These are phyloP conservation scores for Rhodotorula babjevae DNA, from an alignment of 768 basidiomycete genomes.

Conservation along the genomic window DNA sequence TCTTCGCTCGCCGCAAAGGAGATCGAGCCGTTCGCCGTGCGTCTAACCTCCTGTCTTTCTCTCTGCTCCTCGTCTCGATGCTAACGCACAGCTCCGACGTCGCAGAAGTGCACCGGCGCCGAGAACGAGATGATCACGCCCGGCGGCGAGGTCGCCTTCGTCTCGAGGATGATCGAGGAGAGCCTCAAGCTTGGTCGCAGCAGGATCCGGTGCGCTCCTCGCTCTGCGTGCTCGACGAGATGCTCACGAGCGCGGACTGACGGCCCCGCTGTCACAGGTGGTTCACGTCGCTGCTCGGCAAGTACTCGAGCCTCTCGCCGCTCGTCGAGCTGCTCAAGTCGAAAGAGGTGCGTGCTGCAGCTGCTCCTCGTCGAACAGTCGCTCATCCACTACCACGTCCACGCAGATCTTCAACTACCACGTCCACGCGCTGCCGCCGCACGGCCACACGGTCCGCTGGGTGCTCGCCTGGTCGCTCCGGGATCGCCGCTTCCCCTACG, in stretches of 20 bases:
- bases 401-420: constrained; percentile 80
- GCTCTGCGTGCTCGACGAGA: too few relatives aligned
- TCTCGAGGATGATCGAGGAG: constrained; percentile 70
- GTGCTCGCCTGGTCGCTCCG: constrained; percentile 79
- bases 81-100: not conserved
- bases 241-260: not conserved
- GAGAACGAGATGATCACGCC: constrained; percentile 80
- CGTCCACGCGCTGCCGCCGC: constrained; percentile 66
- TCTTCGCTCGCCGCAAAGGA: constrained; percentile 62
- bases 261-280: constrained; percentile 54
- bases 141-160: constrained; percentile 80
- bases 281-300: constrained; percentile 92
- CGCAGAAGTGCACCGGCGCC: constrained; percentile 77
- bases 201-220: constrained; percentile 57
- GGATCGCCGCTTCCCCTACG: constrained; percentile 54
- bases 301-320: constrained; percentile 64
- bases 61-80: not conserved
- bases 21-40: constrained; percentile 64
- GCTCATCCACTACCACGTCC: constrained; percentile 82
- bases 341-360: constrained; percentile 52
- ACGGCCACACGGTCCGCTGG: constrained; percentile 89
- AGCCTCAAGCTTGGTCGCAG: constrained; percentile 54
- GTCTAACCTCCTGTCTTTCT: constrained; percentile 40
- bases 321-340: constrained; percentile 59
- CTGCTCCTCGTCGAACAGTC: too few relatives aligned